Evolutionary conservation across 768 basidiomycete genomes (phyloP), one percentile per base, ranked within the genome.

Genomic region (Russula abietina): DNA sequence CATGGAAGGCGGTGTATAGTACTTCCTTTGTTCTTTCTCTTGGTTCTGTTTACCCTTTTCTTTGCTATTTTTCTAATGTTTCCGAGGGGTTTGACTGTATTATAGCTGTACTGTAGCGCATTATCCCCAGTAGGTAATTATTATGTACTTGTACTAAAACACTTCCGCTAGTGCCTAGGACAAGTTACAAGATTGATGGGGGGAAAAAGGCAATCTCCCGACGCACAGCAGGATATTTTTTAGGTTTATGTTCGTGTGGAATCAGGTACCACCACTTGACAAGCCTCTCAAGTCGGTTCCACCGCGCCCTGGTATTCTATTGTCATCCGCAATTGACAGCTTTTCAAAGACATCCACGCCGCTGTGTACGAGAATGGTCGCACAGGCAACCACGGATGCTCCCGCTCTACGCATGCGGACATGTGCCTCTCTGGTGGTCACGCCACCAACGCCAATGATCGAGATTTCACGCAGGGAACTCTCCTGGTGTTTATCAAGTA

Each of bases 361-460:
- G 16, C 74, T 69, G 32, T 68, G 58, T 14, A 79, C 80, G 30
- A 85, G 68, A 32, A 78, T 72, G 2, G 83, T 85, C 22, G 84
- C 83, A 67, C 80, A 79, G 16, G 83, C 93, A 6, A 94, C 85
- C 1, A 85, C 83, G 53, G 76, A 73, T 10, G 92, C 92, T 3
- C 92, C 91, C 11, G 84, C 89, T 51, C 76, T 76, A n/a, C 76
- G 75, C 90, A 93, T 93, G 59, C 92, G 78, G 57, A 74, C 71
- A 14, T 79, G 83, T 2, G 83, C 85, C 24, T 75, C 86, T 6
- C 76, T 74, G 24, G 81, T 81, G 2, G 81, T 85, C 19, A 92
- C 89, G 6, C 92, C 92, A 1, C 93, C 92, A n/a, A 88, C 86
- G 2, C 91, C 93, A 51, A 94, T 81, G 59, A 93, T 76, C 55